Percentiles rank a stretch among this genome's conserved stretches.
Evolutionary conservation across 805 yeast species (phyloP).

Genomic region (Ascoidea asiatica): DNA sequence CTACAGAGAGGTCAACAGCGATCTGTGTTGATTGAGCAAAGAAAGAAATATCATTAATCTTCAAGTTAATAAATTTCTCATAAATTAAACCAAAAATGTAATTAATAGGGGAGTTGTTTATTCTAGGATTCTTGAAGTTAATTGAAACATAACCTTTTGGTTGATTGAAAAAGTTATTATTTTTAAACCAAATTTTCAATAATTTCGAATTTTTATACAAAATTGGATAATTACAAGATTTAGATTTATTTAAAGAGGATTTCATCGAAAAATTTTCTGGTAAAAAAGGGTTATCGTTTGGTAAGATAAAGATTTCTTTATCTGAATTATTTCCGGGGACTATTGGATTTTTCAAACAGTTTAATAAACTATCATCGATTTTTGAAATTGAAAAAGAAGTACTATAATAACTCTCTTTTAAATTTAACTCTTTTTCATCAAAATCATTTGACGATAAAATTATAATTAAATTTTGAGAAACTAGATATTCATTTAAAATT

Average conservation of each 20-base stretch:
- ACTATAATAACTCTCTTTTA: conserved; percentile 79
- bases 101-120: conserved; percentile 43
- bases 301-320: background rate
- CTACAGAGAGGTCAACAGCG: conserved; percentile 37
- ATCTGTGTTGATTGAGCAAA: conserved; percentile 78
- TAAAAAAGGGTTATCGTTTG: background rate
- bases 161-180: conserved; percentile 79
- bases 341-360: too few species aligned
- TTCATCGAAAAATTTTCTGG: conserved; percentile 22
- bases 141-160: conserved; percentile 71
- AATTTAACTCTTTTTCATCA: conserved; percentile 30
- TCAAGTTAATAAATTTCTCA: conserved; percentile 62
- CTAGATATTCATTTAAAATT: conserved; percentile 26
- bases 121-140: conserved; percentile 49
- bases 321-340: too few species aligned
- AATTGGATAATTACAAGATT: conserved; percentile 39
- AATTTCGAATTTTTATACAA: conserved; percentile 38
- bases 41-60: conserved; percentile 60
- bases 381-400: conserved; percentile 55
- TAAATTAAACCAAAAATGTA: conserved; percentile 46
- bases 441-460: conserved; percentile 39
- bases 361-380: too few species aligned
- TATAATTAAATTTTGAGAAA: conserved; percentile 46
- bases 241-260: conserved; percentile 19
- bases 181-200: conserved; percentile 69